Percentiles rank a stretch among this genome's conserved stretches.
phyloP scores from a whole-genome alignment of 2,329 filamentous ascomycete genomes.

The Alternaria burnsii region DNA sequence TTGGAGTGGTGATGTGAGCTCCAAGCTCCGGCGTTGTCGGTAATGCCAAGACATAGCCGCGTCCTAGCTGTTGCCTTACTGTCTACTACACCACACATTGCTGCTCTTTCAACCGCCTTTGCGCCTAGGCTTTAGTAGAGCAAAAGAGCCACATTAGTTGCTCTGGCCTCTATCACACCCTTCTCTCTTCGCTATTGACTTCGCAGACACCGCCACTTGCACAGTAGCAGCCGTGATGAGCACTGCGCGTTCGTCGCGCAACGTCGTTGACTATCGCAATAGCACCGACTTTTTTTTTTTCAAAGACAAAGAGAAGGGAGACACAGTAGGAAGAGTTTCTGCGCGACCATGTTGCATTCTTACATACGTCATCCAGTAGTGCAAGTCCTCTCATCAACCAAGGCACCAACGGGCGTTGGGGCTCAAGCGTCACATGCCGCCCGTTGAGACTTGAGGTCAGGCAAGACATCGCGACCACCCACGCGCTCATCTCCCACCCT shows the following conservation, averaged over 20 bases:
- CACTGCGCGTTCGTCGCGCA: background rate
- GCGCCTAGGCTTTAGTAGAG: background rate
- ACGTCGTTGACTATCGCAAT: background rate
- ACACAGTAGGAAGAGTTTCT: background rate
- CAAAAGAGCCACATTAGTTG: background rate
- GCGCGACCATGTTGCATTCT: background rate
- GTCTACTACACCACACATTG: background rate
- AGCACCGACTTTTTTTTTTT: background rate
- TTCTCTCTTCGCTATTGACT: background rate
- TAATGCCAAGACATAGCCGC: conserved; percentile 21
- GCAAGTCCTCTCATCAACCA: background rate
- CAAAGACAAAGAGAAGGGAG: background rate
- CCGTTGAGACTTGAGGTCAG: conserved; percentile 36
- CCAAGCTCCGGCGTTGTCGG: conserved; percentile 21
- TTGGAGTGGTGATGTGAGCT: conserved; percentile 31
- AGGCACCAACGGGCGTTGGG: conserved; percentile 7
- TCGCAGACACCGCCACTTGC: background rate
- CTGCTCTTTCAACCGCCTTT: background rate
- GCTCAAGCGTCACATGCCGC: conserved; percentile 34
- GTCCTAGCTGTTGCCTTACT: conserved; percentile 21
- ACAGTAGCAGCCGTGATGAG: background rate
- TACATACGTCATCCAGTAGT: conserved; percentile 9
- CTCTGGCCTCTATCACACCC: background rate
- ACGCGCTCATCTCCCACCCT: conserved; percentile 37
- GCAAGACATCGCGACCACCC: conserved; percentile 41